phyloP scores from a whole-genome alignment of 495 filamentous ascomycete genomes.

The Penicillium dipodomyicola region DNA sequence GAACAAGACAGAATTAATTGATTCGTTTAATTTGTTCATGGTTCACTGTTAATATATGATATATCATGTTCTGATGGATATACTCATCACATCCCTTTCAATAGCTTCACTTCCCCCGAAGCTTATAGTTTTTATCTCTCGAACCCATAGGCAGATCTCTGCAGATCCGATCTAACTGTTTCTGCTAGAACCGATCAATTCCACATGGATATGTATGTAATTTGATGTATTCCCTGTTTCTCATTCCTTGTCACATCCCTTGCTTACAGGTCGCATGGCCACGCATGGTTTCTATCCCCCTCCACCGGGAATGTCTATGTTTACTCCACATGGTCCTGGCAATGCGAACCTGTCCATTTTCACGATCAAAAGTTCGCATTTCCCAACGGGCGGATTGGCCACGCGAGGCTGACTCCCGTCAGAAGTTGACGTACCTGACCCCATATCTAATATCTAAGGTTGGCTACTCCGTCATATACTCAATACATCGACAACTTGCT shows the following conservation, averaged over 20 bases:
- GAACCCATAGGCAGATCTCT: background rate
- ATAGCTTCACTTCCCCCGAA: background rate
- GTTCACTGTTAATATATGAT: background rate
- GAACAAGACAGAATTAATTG: background rate
- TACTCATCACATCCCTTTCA: background rate
- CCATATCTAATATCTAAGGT: background rate
- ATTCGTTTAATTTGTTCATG: background rate
- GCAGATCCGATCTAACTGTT: background rate
- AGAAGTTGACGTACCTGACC: background rate
- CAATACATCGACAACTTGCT: background rate
- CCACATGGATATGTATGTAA: background rate
- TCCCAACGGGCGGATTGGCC: background rate
- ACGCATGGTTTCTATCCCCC: conserved; percentile 13
- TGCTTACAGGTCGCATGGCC: conserved; percentile 20
- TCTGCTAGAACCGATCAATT: background rate
- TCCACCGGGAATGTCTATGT: conserved; percentile 16
- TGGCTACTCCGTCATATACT: background rate
- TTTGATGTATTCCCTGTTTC: background rate
- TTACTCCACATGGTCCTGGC: conserved; percentile 13
- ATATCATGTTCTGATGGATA: background rate
- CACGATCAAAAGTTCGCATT: background rate
- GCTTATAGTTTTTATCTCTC: background rate
- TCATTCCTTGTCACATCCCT: conserved; percentile 16
- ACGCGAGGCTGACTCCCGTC: background rate
- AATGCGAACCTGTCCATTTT: background rate